Evolutionary conservation across 805 yeast genomes (phyloP), one percentile per base, ranked within the genome.

Genomic region (Candida qinlingensis): DNA sequence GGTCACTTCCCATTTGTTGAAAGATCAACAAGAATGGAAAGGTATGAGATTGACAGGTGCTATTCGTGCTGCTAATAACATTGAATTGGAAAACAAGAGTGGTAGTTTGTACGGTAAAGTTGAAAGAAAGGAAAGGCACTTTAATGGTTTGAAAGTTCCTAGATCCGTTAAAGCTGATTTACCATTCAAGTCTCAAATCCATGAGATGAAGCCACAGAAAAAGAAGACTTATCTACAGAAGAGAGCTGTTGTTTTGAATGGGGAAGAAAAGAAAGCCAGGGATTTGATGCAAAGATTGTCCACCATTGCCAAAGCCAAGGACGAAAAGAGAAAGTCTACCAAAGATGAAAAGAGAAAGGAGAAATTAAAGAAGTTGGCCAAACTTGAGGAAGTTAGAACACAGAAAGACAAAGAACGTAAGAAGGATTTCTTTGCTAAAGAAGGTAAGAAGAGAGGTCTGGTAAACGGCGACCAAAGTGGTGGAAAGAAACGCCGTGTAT

Each of bases 1-100:
- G 2, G 98, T 94, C 25, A 87, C 97, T 0, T 94, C 99, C 1
- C 73, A 92, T 63, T 74, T 95, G 59, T 68, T 91, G 50, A 63
- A 72, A 35, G 80, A 89, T 56, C 94, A 94, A 69, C 73, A 76
- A 33, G 87, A 87, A 60, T 94, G 99, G 99, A 79, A 79, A 61
- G 99, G 99, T 54, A 90, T 94, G 96, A 80, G 96, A 63, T 74
- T 92, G 53, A 94, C 97, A 0, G 99, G 99, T 49, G 85, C 85
- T 60, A 90, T 94, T 39, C 80, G 99, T 60, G 92, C 94, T 26
- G 95, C 77, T 27, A 66, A 75, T 56, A 77, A 76, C 37, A 61
- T 89, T 42, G 80, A 77, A 25, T 80, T 94, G 0, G 92, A 92
- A 42, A 66, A 69, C 45, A 68, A 69, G 43, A 68, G 73, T 37